Percentiles rank a stretch among this genome's conserved stretches.
Evolutionary conservation across 805 yeast species (phyloP).

Genomic region (Candida silvicultrix): DNA sequence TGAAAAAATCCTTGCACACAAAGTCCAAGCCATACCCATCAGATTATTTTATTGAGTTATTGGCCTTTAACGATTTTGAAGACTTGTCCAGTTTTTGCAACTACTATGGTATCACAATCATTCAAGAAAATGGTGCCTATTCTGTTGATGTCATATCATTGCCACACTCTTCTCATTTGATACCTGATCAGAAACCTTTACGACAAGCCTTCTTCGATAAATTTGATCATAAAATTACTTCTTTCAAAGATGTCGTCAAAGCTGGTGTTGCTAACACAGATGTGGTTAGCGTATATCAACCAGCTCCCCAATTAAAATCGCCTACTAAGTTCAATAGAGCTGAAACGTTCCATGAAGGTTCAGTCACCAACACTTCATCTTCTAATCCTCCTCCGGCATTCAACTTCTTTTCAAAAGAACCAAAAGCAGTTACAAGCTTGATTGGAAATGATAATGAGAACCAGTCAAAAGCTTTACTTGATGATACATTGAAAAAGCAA

Average conservation of each 20-base stretch:
- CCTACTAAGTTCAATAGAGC: too few species aligned
- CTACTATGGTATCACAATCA: conserved; percentile 52
- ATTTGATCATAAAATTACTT: conserved; percentile 32
- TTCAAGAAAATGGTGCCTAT: conserved; percentile 25
- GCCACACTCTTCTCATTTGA: conserved; percentile 27
- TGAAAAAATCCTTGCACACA: conserved; percentile 62
- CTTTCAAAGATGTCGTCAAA: conserved; percentile 28
- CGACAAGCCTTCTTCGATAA: conserved; percentile 39
- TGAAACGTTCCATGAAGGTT: too few species aligned
- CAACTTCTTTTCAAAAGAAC: too few species aligned
- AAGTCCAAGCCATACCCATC: conserved; percentile 63
- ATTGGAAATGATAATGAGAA: neutral
- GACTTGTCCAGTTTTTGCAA: conserved; percentile 51
- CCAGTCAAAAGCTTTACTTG: neutral
- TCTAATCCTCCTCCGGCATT: neutral
- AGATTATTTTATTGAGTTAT: conserved; percentile 35
- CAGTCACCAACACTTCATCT: neutral
- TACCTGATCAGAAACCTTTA: conserved; percentile 33
- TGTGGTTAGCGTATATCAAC: neutral
- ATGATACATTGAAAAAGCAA: neutral
- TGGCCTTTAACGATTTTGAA: conserved; percentile 62
- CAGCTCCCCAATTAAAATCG: too few species aligned
- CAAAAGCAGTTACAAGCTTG: too few species aligned
- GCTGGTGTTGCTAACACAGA: conserved; percentile 2
- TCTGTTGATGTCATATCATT: conserved; percentile 39